Evolutionary conservation across 768 basidiomycete species (phyloP).

Genomic region (Tylopilus subfusipes): DNA sequence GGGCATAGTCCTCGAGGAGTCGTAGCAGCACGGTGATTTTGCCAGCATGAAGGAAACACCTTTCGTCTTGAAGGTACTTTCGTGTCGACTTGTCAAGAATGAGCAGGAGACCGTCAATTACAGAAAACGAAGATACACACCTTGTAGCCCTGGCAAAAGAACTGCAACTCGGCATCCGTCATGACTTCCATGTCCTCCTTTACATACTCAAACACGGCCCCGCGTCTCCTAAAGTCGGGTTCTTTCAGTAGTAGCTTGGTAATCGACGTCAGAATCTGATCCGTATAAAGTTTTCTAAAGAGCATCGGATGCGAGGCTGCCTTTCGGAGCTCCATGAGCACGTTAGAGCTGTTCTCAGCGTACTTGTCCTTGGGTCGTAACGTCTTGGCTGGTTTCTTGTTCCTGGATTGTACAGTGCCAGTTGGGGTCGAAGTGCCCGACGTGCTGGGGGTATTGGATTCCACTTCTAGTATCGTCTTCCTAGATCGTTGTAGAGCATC

Average conservation of each 20-base stretch:
- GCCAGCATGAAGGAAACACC: constrained; percentile 82
- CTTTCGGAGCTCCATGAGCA: constrained; percentile 96
- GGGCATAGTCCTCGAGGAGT: constrained; percentile 64
- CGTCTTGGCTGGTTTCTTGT: constrained; percentile 32
- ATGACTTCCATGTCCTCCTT: constrained; percentile 98
- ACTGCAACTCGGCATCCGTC: constrained; percentile 94
- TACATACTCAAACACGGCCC: constrained; percentile 76
- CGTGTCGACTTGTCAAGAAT: constrained; percentile 53
- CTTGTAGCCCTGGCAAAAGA: constrained; percentile 83
- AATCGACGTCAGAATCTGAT: constrained; percentile 68
- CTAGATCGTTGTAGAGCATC: constrained; percentile 83
- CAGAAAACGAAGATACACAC: constrained; percentile 35
- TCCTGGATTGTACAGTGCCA: constrained; percentile 24
- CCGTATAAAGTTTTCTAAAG: constrained; percentile 82
- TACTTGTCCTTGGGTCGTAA: constrained; percentile 64
- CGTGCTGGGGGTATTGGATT: constrained; percentile 20
- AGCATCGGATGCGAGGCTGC: constrained; percentile 96
- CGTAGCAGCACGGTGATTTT: constrained; percentile 75
- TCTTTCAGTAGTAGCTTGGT: constrained; percentile 86
- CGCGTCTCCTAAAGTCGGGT: constrained; percentile 83
- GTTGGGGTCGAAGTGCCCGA: constrained; percentile 34
- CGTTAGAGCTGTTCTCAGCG: constrained; percentile 82
- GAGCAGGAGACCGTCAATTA: neutral
- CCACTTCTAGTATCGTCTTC: constrained; percentile 65
- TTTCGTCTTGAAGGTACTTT: constrained; percentile 68